Evolutionary conservation across 169 alveolate species (phyloP), one percentile per base, ranked within the genome.

Genomic region (Plasmodium berghei): DNA sequence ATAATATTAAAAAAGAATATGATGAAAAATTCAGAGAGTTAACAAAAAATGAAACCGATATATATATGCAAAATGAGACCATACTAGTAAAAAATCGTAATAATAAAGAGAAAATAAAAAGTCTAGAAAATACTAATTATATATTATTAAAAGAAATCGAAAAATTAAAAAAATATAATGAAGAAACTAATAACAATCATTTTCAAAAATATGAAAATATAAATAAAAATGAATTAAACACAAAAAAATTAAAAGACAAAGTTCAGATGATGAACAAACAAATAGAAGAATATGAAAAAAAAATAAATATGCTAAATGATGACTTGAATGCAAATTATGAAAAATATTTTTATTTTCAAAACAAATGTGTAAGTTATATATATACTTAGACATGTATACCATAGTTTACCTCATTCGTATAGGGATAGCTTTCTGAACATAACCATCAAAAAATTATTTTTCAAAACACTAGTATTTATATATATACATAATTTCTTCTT

Each of bases 351-450:
- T 10, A 64, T 48, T 63, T 56, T 75, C 61, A 75, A 48, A 63
- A 18, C 4, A 75, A 62, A 45, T 75, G 77, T 73, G 89, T 75
- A 75, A 48, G 89, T 40, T 58, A 5, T 22, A 34, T 34, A 34
- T 34, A 28, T 28, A 5, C 4, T 2, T 28, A 34, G 8, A 34
- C 42, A 34, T 34, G 42, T 3, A 34, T 34, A 34, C 4, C 4
- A 34, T 34, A 28, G 1, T 28, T 28, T 28, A 28, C 40, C 1
- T 28, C 40, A 28, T 28, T 28, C 40, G 40, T 28, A 28, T 1
- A 3, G 40, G 2, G 40, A 3, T 3, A 28, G 40, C 5, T 2
- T 28, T 1, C 40, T 26, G 40, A 34, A 34, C 0, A 34, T 3
- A 4, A 34, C 42, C 8, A 3, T 3, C 42, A 34, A 34, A 34